Percentiles rank a stretch among this genome's conserved stretches.
These are phyloP conservation scores for Pseudopithomyces chartarum DNA, from an alignment of 2,329 filamentous ascomycete species.

Conservation along the genomic window DNA sequence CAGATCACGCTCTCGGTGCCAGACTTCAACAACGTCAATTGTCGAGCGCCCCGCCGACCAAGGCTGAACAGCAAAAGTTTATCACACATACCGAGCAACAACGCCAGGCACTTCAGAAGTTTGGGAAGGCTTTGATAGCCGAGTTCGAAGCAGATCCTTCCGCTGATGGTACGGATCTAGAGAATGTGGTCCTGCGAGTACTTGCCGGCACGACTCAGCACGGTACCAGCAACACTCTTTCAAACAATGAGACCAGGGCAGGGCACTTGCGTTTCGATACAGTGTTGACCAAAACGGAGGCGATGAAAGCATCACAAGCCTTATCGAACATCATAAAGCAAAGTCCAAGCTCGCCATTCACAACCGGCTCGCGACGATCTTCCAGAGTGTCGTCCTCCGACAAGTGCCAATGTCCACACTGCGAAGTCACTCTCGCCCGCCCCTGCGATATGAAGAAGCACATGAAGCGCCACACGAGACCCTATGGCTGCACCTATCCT, in stretches of 20 bases:
- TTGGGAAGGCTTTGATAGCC: constrained; percentile 24
- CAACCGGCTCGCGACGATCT: constrained; percentile 14
- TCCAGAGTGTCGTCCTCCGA: constrained; percentile 17
- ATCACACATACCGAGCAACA: constrained; percentile 39
- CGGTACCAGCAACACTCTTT: not conserved
- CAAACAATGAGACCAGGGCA: not conserved
- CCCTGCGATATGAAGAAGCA: constrained; percentile 68
- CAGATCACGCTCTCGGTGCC: constrained; percentile 3
- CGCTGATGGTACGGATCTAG: constrained; percentile 25
- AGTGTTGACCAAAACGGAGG: constrained; percentile 27
- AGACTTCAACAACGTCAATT: constrained; percentile 7
- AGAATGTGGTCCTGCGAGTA: constrained; percentile 27
- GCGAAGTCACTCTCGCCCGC: constrained; percentile 30
- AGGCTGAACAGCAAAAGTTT: constrained; percentile 25
- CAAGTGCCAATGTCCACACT: constrained; percentile 25
- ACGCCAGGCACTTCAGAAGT: constrained; percentile 26
- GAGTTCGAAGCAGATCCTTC: constrained; percentile 22
- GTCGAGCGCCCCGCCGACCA: constrained; percentile 35
- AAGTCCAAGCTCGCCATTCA: constrained; percentile 13
- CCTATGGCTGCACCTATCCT: constrained; percentile 79
- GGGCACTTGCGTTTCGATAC: not conserved
- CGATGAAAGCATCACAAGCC: constrained; percentile 27
- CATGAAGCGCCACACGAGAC: constrained; percentile 76
- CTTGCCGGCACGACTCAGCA: constrained; percentile 16
- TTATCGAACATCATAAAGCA: constrained; percentile 34